Conservation (phyloP, 345 rosid genomes). For the Rhizophora mangle region DNA sequence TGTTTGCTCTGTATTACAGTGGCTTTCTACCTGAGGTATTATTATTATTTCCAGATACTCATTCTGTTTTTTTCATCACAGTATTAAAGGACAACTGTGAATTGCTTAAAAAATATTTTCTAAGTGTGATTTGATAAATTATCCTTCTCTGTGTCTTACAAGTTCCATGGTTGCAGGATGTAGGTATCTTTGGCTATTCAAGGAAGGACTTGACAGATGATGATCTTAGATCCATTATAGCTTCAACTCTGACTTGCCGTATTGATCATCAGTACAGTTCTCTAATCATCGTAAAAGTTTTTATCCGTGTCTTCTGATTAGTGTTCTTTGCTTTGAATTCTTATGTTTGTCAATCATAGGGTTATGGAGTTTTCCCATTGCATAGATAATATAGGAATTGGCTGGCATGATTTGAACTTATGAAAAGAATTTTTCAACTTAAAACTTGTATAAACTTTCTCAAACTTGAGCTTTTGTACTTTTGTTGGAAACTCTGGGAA, state of each 20-base stretch:
- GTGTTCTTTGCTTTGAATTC: not conserved
- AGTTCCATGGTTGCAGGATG: constrained; percentile 44
- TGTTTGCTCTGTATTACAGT: constrained; percentile 71
- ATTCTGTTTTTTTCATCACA: no score
- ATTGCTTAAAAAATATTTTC: not conserved
- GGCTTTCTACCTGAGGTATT: constrained; percentile 80
- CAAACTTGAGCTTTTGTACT: not conserved
- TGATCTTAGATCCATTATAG: constrained; percentile 64
- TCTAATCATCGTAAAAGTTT: constrained; percentile 7
- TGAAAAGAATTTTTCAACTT: not conserved
- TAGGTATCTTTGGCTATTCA: constrained; percentile 64
- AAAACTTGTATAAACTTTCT: not conserved
- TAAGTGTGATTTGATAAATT: not conserved
- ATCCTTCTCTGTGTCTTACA: not conserved
- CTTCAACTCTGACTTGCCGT: constrained; percentile 67
- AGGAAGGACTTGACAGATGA: constrained; percentile 67
- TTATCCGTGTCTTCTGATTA: not conserved
- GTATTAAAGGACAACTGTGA: no score
- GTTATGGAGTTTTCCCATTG: no score
- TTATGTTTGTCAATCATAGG: no score
- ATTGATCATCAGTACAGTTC: constrained; percentile 64
- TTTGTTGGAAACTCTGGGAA: not conserved
- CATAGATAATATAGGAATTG: not conserved
- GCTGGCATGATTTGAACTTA: not conserved
- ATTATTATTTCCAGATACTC: not conserved